Percentiles rank a stretch among this genome's conserved stretches.
phyloP scores from a whole-genome alignment of 805 yeast genomes.

The Metschnikowia proteae region DNA sequence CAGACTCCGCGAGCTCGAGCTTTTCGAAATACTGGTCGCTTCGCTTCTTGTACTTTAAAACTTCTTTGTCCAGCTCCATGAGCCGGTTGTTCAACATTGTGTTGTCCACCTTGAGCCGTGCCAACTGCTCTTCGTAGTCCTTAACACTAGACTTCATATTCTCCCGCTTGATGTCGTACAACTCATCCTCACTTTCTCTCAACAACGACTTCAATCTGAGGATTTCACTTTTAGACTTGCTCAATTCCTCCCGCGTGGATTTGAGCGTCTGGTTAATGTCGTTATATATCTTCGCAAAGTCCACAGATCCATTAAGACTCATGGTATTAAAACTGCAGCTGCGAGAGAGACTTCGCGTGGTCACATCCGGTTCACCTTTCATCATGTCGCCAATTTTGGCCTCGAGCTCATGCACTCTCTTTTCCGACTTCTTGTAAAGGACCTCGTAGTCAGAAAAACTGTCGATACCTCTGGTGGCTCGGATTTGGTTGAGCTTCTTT shows the following conservation, averaged over 20 bases:
- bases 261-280: constrained; percentile 46
- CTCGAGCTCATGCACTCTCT: constrained; percentile 32
- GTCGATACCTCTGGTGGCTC: constrained; percentile 37
- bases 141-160: constrained; percentile 35
- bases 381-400: constrained; percentile 15
- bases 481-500: constrained; percentile 39
- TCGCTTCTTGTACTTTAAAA: constrained; percentile 59
- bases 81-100: constrained; percentile 56
- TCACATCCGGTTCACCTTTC: constrained; percentile 8
- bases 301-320: constrained; percentile 27
- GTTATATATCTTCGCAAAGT: constrained; percentile 47
- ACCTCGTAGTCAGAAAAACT: constrained; percentile 34
- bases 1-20: constrained; percentile 74
- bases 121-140: constrained; percentile 36
- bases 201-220: constrained; percentile 39
- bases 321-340: constrained; percentile 35
- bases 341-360: constrained; percentile 18
- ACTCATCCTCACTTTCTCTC: constrained; percentile 41
- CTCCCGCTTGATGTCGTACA: constrained; percentile 41
- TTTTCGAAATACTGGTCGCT: constrained; percentile 72
- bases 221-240: constrained; percentile 39
- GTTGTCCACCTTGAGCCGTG: constrained; percentile 53
- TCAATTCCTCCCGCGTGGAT: constrained; percentile 42
- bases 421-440: constrained; percentile 34
- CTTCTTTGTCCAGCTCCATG: constrained; percentile 32